A percentile compares a stretch with the other conserved stretches of the same genome.
phyloP scores from a whole-genome alignment of 169 alveolate species.

The Cryptosporidium bovis region DNA sequence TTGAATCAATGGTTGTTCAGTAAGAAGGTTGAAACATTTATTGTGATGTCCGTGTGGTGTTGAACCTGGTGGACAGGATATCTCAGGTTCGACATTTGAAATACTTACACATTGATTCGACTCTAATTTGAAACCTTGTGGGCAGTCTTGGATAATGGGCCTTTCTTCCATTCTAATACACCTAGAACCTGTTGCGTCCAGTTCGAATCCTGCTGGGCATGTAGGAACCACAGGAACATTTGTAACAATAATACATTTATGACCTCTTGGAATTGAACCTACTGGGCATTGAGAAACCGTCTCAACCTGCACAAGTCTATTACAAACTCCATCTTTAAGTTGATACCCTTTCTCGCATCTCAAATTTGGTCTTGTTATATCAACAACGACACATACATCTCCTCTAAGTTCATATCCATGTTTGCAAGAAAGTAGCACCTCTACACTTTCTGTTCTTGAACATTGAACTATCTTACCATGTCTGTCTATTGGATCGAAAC shows the following conservation, averaged over 20 bases:
- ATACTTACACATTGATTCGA: conserved; percentile 63
- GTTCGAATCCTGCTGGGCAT: conserved; percentile 60
- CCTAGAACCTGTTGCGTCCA: conserved; percentile 41
- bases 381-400: conserved; percentile 43
- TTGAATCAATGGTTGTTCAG: conserved; percentile 65
- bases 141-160: conserved; percentile 70
- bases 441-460: conserved; percentile 68
- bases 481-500: conserved; percentile 67
- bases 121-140: conserved; percentile 69
- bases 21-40: conserved; percentile 48
- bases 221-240: conserved; percentile 65
- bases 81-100: conserved; percentile 70
- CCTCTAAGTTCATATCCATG: conserved; percentile 73
- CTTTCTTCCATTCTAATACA: conserved; percentile 73
- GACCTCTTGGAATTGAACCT: conserved; percentile 75
- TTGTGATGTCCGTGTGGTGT: conserved; percentile 70
- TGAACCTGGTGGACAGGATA: conserved; percentile 72
- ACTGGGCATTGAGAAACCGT: conserved; percentile 63
- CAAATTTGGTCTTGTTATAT: conserved; percentile 49
- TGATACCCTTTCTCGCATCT: conserved; percentile 72
- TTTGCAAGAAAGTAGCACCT: conserved; percentile 37
- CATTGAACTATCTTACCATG: conserved; percentile 63
- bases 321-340: conserved; percentile 72
- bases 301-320: conserved; percentile 49
- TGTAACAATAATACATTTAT: conserved; percentile 54